phyloP scores from a whole-genome alignment of 1,139 yeast genomes.

The Sugiyamaella castrensis region DNA sequence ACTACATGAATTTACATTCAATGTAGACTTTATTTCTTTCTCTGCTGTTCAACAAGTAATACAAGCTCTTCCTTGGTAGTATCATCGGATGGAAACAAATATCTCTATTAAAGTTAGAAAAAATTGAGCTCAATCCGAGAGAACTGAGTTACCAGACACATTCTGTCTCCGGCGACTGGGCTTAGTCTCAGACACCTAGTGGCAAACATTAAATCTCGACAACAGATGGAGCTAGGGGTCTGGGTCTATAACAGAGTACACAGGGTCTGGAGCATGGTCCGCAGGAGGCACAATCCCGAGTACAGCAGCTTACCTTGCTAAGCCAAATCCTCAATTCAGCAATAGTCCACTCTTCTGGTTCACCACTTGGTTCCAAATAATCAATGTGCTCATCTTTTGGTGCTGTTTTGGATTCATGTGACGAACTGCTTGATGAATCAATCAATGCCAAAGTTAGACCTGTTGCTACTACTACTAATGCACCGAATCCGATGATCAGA shows the following conservation, averaged over 20 bases:
- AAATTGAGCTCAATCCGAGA: no score
- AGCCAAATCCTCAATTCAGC: constrained; percentile 26
- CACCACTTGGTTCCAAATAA: constrained; percentile 17
- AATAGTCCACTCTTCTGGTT: constrained; percentile 26
- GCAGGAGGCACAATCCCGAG: no score
- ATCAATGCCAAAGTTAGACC: constrained; percentile 23
- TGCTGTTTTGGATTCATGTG: constrained; percentile 2
- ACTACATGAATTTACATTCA: not conserved
- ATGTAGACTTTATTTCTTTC: constrained; percentile 2
- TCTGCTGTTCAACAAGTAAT: constrained; percentile 20
- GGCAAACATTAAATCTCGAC: no score
- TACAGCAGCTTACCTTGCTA: constrained; percentile 24
- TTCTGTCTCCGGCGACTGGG: not conserved
- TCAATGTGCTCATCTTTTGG: constrained; percentile 16
- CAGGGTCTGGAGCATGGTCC: not conserved
- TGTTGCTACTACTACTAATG: constrained; percentile 30
- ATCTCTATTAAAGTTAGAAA: constrained; percentile 21
- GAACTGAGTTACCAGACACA: not conserved
- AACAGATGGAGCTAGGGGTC: not conserved
- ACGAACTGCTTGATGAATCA: constrained; percentile 4
- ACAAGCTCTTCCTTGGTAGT: constrained; percentile 25
- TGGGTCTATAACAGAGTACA: not conserved
- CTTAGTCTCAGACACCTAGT: not conserved
- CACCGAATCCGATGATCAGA: constrained; percentile 28
- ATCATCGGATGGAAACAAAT: constrained; percentile 28